Evolutionary conservation across 108 stramenopile genomes (phyloP).

Genomic region (Cylindrotheca closterium): DNA sequence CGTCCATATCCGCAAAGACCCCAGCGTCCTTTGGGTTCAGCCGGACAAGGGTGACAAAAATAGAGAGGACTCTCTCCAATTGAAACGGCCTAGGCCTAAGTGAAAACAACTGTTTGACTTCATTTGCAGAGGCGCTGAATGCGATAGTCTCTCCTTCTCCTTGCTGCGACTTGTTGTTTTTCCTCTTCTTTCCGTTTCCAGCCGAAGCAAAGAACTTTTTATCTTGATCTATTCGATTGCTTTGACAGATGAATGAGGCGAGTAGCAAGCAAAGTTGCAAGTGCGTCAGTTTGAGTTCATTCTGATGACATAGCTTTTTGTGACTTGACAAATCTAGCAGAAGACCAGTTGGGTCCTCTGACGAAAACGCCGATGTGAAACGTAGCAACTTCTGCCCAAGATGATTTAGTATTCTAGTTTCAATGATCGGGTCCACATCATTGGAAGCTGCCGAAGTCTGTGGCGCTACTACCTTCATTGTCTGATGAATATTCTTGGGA

Average conservation of each 20-base stretch:
- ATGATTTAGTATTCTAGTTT: background rate
- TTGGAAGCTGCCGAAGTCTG: background rate
- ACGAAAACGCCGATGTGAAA: background rate
- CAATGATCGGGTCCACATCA: too few species aligned
- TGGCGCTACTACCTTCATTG: conserved; percentile 11
- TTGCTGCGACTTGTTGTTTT: conserved; percentile 15
- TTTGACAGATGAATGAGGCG: conserved; percentile 72
- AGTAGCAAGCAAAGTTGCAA: conserved; percentile 58
- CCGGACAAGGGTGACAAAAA: conserved; percentile 63
- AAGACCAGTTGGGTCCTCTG: background rate
- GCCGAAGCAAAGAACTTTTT: conserved; percentile 51
- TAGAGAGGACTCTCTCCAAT: conserved; percentile 65
- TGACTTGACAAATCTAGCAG: background rate
- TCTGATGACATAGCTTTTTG: background rate
- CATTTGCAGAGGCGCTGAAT: conserved; percentile 36
- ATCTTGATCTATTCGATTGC: conserved; percentile 63
- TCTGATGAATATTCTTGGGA: conserved; percentile 7
- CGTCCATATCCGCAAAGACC: conserved; percentile 2
- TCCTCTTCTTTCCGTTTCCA: conserved; percentile 48
- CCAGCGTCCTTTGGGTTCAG: conserved; percentile 19
- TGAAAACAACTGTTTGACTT: conserved; percentile 36
- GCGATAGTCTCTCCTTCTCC: conserved; percentile 37
- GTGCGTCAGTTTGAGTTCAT: conserved; percentile 37
- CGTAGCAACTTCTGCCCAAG: conserved; percentile 1
- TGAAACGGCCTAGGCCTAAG: conserved; percentile 52